A percentile compares a stretch with the other conserved stretches of the same genome.
Evolutionary conservation across 1,284 basidiomycete genomes (phyloP).

Genomic region (Ganoderma lucidum): DNA sequence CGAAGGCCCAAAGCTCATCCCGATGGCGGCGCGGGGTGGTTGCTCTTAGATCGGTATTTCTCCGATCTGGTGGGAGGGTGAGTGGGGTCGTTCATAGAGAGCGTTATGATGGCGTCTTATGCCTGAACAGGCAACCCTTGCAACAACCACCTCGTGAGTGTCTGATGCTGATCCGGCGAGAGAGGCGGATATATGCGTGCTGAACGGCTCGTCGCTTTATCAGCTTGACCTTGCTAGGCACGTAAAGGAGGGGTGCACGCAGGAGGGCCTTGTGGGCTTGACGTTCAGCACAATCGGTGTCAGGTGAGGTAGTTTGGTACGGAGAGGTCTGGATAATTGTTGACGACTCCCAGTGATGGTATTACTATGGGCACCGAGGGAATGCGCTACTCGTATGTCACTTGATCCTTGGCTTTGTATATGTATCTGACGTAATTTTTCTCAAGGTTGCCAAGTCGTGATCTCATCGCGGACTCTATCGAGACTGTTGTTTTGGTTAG

Average conservation of each 20-base stretch:
- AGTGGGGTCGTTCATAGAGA: constrained; percentile 30
- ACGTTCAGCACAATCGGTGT: constrained; percentile 86
- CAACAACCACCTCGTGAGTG: constrained; percentile 76
- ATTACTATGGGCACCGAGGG: constrained; percentile 89
- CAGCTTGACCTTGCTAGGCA: constrained; percentile 80
- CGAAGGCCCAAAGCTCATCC: not conserved
- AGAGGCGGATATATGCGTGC: not conserved
- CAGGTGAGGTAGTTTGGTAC: constrained; percentile 52
- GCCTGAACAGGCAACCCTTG: constrained; percentile 76
- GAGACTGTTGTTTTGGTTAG: constrained; percentile 65
- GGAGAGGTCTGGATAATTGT: not conserved
- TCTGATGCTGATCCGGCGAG: not conserved
- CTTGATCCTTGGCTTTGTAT: constrained; percentile 7
- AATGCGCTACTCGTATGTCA: constrained; percentile 83
- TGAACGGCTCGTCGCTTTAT: not conserved
- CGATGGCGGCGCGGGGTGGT: not conserved
- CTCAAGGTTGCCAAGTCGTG: constrained; percentile 82
- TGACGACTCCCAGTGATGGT: constrained; percentile 60
- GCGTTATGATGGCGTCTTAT: constrained; percentile 5
- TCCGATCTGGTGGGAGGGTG: constrained; percentile 89
- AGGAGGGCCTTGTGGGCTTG: constrained; percentile 79
- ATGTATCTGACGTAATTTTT: constrained; percentile 8
- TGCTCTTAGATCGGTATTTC: constrained; percentile 77
- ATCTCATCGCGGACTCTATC: constrained; percentile 91
- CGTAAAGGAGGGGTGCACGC: constrained; percentile 79